Evolutionary conservation across 1,284 basidiomycete genomes (phyloP).

Genomic region (Cutaneotrichosporon daszewskae): DNA sequence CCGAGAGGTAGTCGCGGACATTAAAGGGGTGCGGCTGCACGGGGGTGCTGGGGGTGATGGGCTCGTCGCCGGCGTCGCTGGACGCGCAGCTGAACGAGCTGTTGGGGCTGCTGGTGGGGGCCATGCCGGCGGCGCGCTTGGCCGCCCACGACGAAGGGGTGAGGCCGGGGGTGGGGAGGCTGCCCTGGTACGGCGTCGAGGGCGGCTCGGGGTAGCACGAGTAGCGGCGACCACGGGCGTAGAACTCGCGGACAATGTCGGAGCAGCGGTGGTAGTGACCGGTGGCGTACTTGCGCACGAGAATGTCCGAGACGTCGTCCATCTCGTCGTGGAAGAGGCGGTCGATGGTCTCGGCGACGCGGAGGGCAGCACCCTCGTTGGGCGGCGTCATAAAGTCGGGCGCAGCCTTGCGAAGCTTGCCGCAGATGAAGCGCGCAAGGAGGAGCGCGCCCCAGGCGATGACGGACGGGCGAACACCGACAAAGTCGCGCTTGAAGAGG

Average conservation of each 20-base stretch:
- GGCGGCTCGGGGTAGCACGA: slow-evolving; percentile 37
- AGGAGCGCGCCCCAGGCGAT: slow-evolving; percentile 83
- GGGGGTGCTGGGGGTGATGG: slow-evolving; percentile 46
- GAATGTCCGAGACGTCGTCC: slow-evolving; percentile 82
- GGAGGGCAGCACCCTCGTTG: slow-evolving; percentile 32
- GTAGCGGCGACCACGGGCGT: slow-evolving; percentile 54
- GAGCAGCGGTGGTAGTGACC: slow-evolving; percentile 92
- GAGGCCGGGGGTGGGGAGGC: slow-evolving; percentile 37
- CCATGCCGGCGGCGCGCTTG: slow-evolving; percentile 12
- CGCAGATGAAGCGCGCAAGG: slow-evolving; percentile 79
- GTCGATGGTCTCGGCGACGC: slow-evolving; percentile 72
- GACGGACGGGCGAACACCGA: slow-evolving; percentile 75
- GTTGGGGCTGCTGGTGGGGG: slow-evolving; percentile 30
- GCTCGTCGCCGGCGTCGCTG: slow-evolving; percentile 46
- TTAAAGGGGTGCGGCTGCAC: slow-evolving; percentile 32
- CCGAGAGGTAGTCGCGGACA: slow-evolving; percentile 18
- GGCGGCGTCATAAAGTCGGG: slow-evolving; percentile 11
- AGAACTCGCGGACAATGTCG: slow-evolving; percentile 84
- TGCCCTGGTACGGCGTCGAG: slow-evolving; percentile 31
- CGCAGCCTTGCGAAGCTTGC: slow-evolving; percentile 65
- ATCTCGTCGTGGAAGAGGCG: slow-evolving; percentile 74
- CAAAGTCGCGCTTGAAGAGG: slow-evolving; percentile 92
- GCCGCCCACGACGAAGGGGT: slow-evolving; percentile 36
- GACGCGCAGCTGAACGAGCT: slow-evolving; percentile 40
- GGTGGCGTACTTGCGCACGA: slow-evolving; percentile 96